Evolutionary conservation across 1,284 basidiomycete genomes (phyloP), one percentile per base, ranked within the genome.

Genomic region (Waitea zeae): DNA sequence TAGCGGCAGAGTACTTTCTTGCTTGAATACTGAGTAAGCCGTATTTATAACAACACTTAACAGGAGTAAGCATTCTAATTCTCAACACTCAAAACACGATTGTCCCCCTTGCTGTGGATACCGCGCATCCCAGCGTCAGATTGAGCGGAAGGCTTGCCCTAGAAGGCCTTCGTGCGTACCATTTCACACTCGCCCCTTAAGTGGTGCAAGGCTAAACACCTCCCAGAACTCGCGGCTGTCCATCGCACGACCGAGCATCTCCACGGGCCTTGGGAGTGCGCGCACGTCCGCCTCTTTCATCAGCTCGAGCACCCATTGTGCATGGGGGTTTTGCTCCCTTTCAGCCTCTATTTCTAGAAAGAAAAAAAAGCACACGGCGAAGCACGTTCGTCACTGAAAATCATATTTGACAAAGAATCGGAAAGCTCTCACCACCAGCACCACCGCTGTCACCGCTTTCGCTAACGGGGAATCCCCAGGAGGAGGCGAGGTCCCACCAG

Each of bases 401-500:
- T n/a, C 31, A 31, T 18, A 41, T 19, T 29, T 50, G 46, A 18
- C 43, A 42, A 1, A 44, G 46, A 36, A 38, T 43, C 17, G 38
- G 39, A 2, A 15, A 15, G 13, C 31, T 32, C 19, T 30, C 24
- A 14, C 24, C 38, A 13, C n/a, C 9, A 15, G 14, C 13, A n/a
- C 11, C 12, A n/a, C 17, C 12, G 14, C 34, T 24, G 17, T 26
- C 14, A 15, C 35, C 28, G 14, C 17, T 15, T 7, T 9, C 14
- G 20, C 39, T 20, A 6, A 39, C 39, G 19, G 42, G 43, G 5
- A 49, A 42, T 3, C 61, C 62, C 63, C 64, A 74, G 3, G 65
- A 61, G 5, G 63, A 62, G 1, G 66, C 68, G 5, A 76, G 53
- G 42, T 75, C 71, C 70, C 72, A 77, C 71, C 70, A 75, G 45